phyloP scores from a whole-genome alignment of 768 basidiomycete species.

The Pleurotus platypus region DNA sequence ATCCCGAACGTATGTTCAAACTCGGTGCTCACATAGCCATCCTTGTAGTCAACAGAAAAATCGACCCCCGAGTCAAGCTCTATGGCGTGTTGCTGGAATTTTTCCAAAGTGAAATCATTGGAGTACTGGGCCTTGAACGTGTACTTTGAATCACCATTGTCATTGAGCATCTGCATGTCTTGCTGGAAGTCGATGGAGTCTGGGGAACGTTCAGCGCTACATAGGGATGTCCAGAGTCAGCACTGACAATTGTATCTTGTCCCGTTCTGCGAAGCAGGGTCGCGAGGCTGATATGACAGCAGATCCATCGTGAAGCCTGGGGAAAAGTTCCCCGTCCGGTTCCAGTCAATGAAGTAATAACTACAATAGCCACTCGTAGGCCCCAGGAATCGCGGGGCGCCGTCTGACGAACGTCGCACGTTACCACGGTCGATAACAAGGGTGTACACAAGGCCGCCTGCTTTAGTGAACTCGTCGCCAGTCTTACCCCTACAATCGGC shows the following conservation, averaged over 20 bases:
- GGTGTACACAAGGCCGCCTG: not conserved
- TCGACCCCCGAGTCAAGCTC: not conserved
- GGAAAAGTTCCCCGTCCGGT: not conserved
- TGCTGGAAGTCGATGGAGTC: not conserved
- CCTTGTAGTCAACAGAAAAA: slow-evolving; percentile 1
- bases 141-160: not conserved
- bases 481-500: not conserved
- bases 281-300: not conserved
- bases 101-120: not conserved
- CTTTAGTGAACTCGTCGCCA: not conserved
- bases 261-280: not conserved
- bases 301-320: not conserved
- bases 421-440: slow-evolving; percentile 1
- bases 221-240: not conserved
- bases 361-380: slow-evolving; percentile 5
- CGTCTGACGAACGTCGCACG: not conserved
- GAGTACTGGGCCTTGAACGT: not conserved
- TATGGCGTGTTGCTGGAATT: not conserved
- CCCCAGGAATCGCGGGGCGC: not conserved
- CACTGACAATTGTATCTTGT: not conserved
- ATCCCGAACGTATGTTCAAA: not conserved
- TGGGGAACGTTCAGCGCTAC: not conserved
- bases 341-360: slow-evolving; percentile 2
- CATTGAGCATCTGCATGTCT: slow-evolving; percentile 2
- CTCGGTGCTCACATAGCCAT: not conserved